Conservation (phyloP, 1,284 basidiomycete species). For the Pholiota adiposa region DNA sequence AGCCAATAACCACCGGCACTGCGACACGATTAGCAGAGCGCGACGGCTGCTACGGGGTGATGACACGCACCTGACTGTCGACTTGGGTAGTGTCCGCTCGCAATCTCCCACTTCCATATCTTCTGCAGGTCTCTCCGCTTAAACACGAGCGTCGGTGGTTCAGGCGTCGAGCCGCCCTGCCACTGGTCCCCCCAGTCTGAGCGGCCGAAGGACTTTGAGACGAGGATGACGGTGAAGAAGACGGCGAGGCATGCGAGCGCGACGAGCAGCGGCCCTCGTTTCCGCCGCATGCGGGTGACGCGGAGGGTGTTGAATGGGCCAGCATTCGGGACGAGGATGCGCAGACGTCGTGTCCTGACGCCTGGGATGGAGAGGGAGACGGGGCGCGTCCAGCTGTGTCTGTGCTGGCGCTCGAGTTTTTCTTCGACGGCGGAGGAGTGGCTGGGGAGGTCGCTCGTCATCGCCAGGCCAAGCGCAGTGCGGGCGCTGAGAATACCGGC, state of each 20-base stretch:
- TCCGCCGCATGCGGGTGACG: conserved; percentile 44
- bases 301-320: conserved; percentile 44
- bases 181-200: conserved; percentile 45
- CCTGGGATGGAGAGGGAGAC: conserved; percentile 53
- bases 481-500: background rate
- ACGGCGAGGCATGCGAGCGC: conserved; percentile 42
- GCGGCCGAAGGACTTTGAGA: conserved; percentile 42
- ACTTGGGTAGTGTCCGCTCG: conserved; percentile 75
- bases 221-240: conserved; percentile 47
- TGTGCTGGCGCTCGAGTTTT: conserved; percentile 38
- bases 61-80: conserved; percentile 52
- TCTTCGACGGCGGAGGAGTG: conserved; percentile 44
- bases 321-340: conserved; percentile 57
- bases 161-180: conserved; percentile 46
- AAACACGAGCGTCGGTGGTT: conserved; percentile 68
- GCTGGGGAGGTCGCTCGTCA: conserved; percentile 42
- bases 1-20: conserved; percentile 62
- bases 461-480: conserved; percentile 9
- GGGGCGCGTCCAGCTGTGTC: conserved; percentile 44
- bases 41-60: background rate
- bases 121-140: conserved; percentile 62
- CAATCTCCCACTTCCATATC: conserved; percentile 82
- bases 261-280: conserved; percentile 43
- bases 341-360: conserved; percentile 47
- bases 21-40: conserved; percentile 8